A percentile compares a stretch with the other conserved stretches of the same genome.
These are phyloP conservation scores for Hamamelis virginiana DNA, from an alignment of 164 flowering plant genomes.

Conservation along the genomic window DNA sequence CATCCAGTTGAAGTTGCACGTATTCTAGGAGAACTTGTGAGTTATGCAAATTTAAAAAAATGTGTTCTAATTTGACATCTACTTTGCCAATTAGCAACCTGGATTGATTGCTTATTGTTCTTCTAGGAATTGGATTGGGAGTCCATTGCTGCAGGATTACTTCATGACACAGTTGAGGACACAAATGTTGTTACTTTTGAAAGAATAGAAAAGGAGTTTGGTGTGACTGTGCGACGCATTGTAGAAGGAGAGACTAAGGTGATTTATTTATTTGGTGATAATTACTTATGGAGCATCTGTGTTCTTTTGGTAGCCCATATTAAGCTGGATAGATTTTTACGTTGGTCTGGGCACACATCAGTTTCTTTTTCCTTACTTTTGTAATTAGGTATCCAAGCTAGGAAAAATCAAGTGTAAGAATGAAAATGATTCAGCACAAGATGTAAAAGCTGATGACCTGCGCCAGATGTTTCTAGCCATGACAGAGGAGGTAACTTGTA, in stretches of 20 bases:
- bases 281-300: background rate
- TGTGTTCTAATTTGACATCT: background rate
- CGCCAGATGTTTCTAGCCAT: constrained; percentile 97
- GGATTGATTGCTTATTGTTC: constrained; percentile 7
- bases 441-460: constrained; percentile 97
- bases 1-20: constrained; percentile 99
- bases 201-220: constrained; percentile 90
- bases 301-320: background rate
- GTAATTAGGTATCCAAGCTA: constrained; percentile 83
- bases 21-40: constrained; percentile 93
- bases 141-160: constrained; percentile 90
- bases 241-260: constrained; percentile 99
- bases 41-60: constrained; percentile 23
- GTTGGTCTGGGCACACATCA: background rate
- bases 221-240: constrained; percentile 85
- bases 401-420: constrained; percentile 82
- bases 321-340: background rate
- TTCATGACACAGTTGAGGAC: constrained; percentile 99
- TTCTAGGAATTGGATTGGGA: constrained; percentile 97
- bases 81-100: background rate
- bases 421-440: constrained; percentile 69
- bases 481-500: constrained; percentile 85
- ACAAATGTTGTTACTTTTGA: constrained; percentile 91
- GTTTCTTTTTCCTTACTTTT: constrained; percentile 5
- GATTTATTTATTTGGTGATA: constrained; percentile 3